phyloP scores from a whole-genome alignment of 2,329 filamentous ascomycete genomes.

The Metarhizium sp. region DNA sequence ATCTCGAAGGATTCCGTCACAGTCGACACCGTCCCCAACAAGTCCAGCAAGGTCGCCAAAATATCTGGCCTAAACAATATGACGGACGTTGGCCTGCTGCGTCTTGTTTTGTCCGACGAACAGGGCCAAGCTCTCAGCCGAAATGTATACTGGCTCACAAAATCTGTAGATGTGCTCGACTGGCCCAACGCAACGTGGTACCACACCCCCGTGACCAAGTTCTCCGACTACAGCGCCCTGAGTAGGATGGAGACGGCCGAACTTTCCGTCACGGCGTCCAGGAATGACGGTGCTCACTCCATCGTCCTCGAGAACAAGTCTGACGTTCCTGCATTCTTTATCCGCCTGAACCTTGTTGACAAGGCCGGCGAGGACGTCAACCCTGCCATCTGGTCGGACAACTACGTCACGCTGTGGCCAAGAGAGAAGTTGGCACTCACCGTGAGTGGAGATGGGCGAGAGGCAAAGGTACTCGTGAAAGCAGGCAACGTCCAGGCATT shows the following conservation, averaged over 20 bases:
- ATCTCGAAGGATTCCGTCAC: conserved; percentile 24
- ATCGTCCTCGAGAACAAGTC: conserved; percentile 43
- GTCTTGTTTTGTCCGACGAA: conserved; percentile 33
- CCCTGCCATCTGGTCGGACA: conserved; percentile 50
- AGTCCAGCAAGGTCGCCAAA: conserved; percentile 20
- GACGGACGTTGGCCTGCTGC: conserved; percentile 38
- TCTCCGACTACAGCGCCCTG: conserved; percentile 38
- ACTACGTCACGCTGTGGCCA: conserved; percentile 54
- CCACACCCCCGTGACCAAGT: conserved; percentile 44
- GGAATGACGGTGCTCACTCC: conserved; percentile 10
- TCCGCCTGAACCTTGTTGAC: conserved; percentile 42
- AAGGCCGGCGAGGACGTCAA: conserved; percentile 31
- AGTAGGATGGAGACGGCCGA: conserved; percentile 26
- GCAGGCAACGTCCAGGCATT: conserved; percentile 10
- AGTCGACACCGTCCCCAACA: conserved; percentile 33
- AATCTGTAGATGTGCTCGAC: conserved; percentile 36
- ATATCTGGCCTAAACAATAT: conserved; percentile 18
- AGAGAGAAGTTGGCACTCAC: conserved; percentile 33
- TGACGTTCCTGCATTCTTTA: conserved; percentile 45
- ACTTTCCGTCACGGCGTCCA: conserved; percentile 19
- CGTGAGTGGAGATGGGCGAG: conserved; percentile 8
- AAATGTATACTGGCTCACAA: conserved; percentile 52
- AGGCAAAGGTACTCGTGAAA: conserved; percentile 6
- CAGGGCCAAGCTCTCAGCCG: conserved; percentile 32
- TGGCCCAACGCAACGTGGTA: conserved; percentile 52